These are phyloP conservation scores for Talaromyces marneffei DNA, from an alignment of 2,329 filamentous ascomycete species.

Conservation along the genomic window DNA sequence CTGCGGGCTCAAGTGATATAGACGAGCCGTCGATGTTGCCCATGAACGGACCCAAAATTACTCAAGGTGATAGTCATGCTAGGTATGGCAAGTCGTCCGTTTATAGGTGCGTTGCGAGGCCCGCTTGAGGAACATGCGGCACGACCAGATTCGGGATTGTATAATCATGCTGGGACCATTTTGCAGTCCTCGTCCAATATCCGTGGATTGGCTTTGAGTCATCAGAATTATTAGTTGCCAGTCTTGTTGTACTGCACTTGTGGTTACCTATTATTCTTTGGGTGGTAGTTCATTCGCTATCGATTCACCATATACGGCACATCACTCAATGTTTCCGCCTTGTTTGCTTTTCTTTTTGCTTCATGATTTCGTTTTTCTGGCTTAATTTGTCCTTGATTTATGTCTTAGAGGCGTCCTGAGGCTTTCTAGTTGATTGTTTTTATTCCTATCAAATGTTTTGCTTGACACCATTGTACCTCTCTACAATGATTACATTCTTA, in stretches of 20 bases:
- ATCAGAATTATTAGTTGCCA: background rate
- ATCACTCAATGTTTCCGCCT: background rate
- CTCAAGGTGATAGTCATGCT: background rate
- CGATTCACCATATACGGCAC: background rate
- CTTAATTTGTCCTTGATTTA: background rate
- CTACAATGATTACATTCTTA: no score
- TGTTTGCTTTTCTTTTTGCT: background rate
- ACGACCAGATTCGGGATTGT: background rate
- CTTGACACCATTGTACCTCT: background rate
- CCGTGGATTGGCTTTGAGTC: background rate
- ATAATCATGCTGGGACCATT: background rate
- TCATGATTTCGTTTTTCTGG: background rate
- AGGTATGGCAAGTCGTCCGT: background rate
- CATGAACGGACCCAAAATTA: background rate
- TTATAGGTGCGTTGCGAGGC: background rate
- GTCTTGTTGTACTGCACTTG: no score
- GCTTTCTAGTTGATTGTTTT: background rate
- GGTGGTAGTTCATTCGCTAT: background rate
- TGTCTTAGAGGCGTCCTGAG: no score
- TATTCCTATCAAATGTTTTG: background rate
- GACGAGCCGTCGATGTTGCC: constrained; percentile 4
- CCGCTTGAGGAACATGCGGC: background rate
- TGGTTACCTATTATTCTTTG: background rate
- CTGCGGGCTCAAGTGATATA: background rate
- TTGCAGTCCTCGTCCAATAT: background rate